Percentiles rank a stretch among this genome's conserved stretches.
Evolutionary conservation across 1,139 yeast genomes (phyloP).

Genomic region (Saccharomyces hybrid): DNA sequence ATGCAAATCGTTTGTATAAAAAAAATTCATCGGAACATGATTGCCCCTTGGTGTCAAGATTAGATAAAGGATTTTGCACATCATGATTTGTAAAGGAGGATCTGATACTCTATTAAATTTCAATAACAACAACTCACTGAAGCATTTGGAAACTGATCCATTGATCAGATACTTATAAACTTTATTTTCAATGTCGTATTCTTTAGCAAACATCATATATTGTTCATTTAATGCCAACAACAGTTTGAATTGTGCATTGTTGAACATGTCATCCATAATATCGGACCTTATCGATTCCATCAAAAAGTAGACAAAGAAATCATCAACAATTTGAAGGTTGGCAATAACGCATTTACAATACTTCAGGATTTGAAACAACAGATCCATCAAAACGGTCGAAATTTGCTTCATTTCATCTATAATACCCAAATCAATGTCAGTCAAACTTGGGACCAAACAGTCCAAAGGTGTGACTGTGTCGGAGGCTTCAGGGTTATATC

Average conservation of each 20-base stretch:
- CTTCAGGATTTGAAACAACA: constrained; percentile 48
- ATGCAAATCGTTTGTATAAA: constrained; percentile 77
- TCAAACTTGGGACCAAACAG: constrained; percentile 5
- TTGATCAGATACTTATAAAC: constrained; percentile 43
- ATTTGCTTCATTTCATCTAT: constrained; percentile 32
- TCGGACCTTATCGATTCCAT: constrained; percentile 37
- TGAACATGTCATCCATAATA: constrained; percentile 55
- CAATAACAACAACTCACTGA: constrained; percentile 49
- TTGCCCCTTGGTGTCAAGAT: constrained; percentile 62
- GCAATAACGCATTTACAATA: constrained; percentile 38
- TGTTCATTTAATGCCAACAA: constrained; percentile 76
- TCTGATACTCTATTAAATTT: constrained; percentile 72
- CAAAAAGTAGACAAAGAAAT: constrained; percentile 43
- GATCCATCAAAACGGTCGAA: constrained; percentile 42
- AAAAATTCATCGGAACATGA: constrained; percentile 49
- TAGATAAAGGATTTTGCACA: constrained; percentile 68
- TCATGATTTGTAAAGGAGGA: constrained; percentile 64
- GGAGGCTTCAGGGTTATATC: neutral
- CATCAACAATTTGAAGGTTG: constrained; percentile 44
- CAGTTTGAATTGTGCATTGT: constrained; percentile 67
- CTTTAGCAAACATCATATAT: constrained; percentile 57
- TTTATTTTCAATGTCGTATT: constrained; percentile 36
- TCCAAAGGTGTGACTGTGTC: neutral
- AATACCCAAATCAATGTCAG: constrained; percentile 28
- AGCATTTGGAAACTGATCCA: constrained; percentile 37